These are phyloP conservation scores for Mycena kentingensis DNA, from an alignment of 768 basidiomycete genomes.

Conservation along the genomic window DNA sequence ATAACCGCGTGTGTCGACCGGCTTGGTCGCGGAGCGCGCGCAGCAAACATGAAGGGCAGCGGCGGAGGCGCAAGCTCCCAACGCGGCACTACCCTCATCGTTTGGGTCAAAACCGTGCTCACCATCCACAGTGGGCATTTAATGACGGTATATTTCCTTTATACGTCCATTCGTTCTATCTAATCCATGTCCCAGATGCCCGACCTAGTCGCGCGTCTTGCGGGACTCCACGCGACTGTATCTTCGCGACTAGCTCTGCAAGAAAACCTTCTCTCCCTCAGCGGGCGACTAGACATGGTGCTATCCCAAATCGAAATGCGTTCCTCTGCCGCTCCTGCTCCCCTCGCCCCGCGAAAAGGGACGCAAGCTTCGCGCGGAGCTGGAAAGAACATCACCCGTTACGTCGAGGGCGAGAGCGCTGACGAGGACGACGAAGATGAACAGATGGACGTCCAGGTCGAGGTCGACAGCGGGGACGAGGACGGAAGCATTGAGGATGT, in stretches of 20 bases:
- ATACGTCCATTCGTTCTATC: conserved; percentile 1
- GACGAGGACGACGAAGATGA: conserved; percentile 63
- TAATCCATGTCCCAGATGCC: conserved; percentile 66
- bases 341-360: conserved; percentile 45
- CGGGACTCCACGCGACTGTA: conserved; percentile 81
- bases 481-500: conserved; percentile 79
- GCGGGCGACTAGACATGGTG: conserved; percentile 90
- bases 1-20: conserved; percentile 89
- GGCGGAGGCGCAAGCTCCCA: conserved; percentile 81
- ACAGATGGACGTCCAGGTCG: conserved; percentile 59
- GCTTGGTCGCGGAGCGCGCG: conserved; percentile 73
- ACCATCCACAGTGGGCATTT: conserved; percentile 87
- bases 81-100: conserved; percentile 66
- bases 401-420: conserved; percentile 82
- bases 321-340: conserved; percentile 66
- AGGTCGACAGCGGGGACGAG: conserved; percentile 64
- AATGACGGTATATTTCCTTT: conserved; percentile 73
- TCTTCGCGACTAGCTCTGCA: conserved; percentile 80
- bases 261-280: conserved; percentile 80
- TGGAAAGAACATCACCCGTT: conserved; percentile 47
- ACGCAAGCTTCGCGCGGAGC: conserved; percentile 36
- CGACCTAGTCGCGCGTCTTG: conserved; percentile 83
- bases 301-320: conserved; percentile 92
- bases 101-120: conserved; percentile 82
- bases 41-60: conserved; percentile 73